Base-by-base conservation (phyloP, 495 filamentous ascomycete genomes). In the Podospora appendiculata region DNA sequence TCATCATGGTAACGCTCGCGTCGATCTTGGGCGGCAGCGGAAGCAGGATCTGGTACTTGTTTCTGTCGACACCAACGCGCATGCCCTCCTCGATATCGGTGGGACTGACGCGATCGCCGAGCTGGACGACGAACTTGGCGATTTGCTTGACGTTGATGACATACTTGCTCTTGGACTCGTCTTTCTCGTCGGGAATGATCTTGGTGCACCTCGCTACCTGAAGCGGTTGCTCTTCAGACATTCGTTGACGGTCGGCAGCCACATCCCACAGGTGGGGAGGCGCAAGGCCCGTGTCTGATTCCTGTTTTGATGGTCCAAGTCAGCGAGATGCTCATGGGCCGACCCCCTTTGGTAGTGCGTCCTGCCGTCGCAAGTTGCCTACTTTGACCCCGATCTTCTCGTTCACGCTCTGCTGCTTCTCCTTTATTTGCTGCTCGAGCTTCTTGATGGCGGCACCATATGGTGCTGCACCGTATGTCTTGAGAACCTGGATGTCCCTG, bases 141-240 rank as follows among this genome's bases (percentile, higher is more conserved):
- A 98, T 97, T 69, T 98, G 93, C 74, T 98, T 98, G 58, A 98
- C 93, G 71, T 97, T 98, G 80, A 98, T 98, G 64, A 98, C 91
- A 77, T 98, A 98, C 84, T 97, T 97, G 81, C 87, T 93, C 82
- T 98, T 98, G 59, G 95, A 89, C 33, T 85, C 74, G 73, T 98
- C 91, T 74, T 95, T 93, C 67, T 95, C 93, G 70, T 95, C 90
- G 52, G 88, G 84, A 55, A 98, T 98, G 69, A 98, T 98, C 79
- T 98, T 98, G 47, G 93, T 98, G 78, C 93, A 98, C 58, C 93
- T 82, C 58, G 93, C 94, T 38, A 98, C 93, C 73, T 98, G 93
- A 58, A 98, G 77, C 18, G 93, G 94, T 65, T 98, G 93, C 74
- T 98, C 93, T 69, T 98, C 93, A 39, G 83, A 82, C 93, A 98